phyloP scores from a whole-genome alignment of 257 asterid species.

The Rubia yunnanensis region DNA sequence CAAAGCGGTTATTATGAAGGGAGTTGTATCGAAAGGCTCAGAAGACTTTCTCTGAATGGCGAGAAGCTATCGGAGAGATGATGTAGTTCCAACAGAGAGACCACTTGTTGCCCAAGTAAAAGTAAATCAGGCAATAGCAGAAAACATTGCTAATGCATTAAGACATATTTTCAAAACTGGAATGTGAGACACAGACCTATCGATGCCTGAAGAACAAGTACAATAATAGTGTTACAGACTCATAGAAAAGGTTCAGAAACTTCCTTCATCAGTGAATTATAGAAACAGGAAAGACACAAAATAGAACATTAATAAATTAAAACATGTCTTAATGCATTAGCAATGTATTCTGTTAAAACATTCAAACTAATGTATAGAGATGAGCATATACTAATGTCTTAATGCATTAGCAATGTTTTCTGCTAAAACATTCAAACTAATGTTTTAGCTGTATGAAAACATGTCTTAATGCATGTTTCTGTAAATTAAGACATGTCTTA shows the following conservation, averaged over 20 bases:
- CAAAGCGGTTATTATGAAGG: conserved; percentile 60
- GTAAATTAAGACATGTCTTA: no score
- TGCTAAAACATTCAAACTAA: no score
- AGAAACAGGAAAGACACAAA: neutral
- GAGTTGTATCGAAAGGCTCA: conserved; percentile 51
- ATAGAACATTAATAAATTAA: neutral
- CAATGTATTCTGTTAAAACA: no score
- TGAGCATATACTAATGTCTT: no score
- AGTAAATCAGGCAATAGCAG: conserved; percentile 33
- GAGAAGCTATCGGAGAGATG: conserved; percentile 69
- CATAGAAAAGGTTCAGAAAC: neutral
- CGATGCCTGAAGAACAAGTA: neutral
- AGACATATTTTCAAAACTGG: conserved; percentile 45
- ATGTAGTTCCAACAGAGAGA: conserved; percentile 58
- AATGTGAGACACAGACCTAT: conserved; percentile 18
- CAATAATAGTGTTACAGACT: no score
- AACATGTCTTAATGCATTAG: no score
- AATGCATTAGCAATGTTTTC: no score
- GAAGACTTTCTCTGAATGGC: conserved; percentile 63
- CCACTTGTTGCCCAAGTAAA: conserved; percentile 42
- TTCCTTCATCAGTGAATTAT: neutral
- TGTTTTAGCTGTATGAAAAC: no score
- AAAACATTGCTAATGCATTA: conserved; percentile 42
- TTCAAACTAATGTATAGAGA: no score
- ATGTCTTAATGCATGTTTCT: no score